Base-by-base conservation (phyloP, 257 asterid genomes). In the Orobanche coerulescens region DNA sequence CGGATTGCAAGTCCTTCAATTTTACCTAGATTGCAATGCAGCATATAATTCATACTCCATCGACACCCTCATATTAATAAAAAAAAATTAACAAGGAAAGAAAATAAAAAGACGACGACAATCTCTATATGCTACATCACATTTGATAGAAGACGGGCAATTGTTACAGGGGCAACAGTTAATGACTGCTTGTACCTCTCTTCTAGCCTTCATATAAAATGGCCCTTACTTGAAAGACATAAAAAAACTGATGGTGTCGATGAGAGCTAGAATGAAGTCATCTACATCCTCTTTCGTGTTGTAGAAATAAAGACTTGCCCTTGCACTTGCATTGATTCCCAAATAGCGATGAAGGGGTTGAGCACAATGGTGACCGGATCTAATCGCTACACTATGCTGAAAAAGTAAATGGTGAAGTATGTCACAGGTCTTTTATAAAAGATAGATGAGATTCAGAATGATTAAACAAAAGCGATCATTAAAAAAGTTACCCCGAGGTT, bases 301-400 rank as follows among this genome's bases (percentile, higher is more conserved):
- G 80, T 92, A 92, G 76, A 92, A 88, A 75, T 92, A 73, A 34
- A 92, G 94, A 61, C 98, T 92, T 26, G 95, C 97, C 1, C 97
- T 84, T 9, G 98, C 98, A 13, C 94, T 88, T 0, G 98, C 80
- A 28, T 67, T 81, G 70, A 88, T 80, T 62, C 95, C 97, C 70
- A 92, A 57, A 64, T 79, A 72, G 10, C 84, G 84, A 67, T 92
- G 97, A 33, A 92, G 94, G 51, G 95, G 96, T 74, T 88, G 97
- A 19, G 98, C 98, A 26, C 98, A 92, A 61, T 92, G 97, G 70
- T 88, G 98, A 1, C 98, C 97, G 4, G 98, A 86, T 75, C 98
- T 81, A 61, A 92, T 73, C 16, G 95, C 98, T 14, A 92, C 79
- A 20, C 94, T 80, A 37, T 92, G 95, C 95, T 92, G 96, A 48